Base-by-base conservation (phyloP, 768 basidiomycete species). In the Mycena amicta region DNA sequence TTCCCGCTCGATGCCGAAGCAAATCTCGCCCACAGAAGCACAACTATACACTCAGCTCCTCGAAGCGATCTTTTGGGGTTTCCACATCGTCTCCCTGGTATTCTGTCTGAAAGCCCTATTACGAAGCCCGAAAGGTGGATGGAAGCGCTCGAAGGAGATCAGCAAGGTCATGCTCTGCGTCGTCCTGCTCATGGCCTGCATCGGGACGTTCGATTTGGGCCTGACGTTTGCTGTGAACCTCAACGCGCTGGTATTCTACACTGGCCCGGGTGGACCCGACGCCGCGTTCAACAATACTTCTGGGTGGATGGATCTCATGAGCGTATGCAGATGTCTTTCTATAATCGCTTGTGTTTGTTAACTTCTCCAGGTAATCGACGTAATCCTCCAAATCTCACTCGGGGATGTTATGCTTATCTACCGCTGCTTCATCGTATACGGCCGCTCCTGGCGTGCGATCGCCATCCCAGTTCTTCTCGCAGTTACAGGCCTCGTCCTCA, bases 341-440 rank as follows among this genome's bases (percentile, higher is more conserved):
- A 20, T 16, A 22, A 30, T 5, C 29, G 12, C 28, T 26, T 26
- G 50, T 25, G 18, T 12, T 4, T 31, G 28, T 31, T 20, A 39
- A 20, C 6, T 18, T 18, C 18, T 2, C 15, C 3, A 59, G 57
- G 41, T 46, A 3, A 29, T 54, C 13, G 52, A 59, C 30, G 43
- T 40, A 0, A 40, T 52, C 20, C 1, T 47, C 13, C 59, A 60
- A n/a, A 57, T 50, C 3, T 26, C 51, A 12, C 39, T 52, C 3
- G 56, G 50, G 15, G 56, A 57, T 22, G 25, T 52, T 18, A 53
- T 58, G 57, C 43, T 31, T 47, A 56, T 60, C 18, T 61, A 61
- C 26, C 41, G 60, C 3, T 61, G 55, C 27, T 61, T 50, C 50
- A 41, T 61, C 2, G 60, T 53, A 28, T 56, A 61, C 55, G 52